These are phyloP conservation scores for Trichosanthes truncata DNA, from an alignment of 306 rosid species.

Conservation along the genomic window DNA sequence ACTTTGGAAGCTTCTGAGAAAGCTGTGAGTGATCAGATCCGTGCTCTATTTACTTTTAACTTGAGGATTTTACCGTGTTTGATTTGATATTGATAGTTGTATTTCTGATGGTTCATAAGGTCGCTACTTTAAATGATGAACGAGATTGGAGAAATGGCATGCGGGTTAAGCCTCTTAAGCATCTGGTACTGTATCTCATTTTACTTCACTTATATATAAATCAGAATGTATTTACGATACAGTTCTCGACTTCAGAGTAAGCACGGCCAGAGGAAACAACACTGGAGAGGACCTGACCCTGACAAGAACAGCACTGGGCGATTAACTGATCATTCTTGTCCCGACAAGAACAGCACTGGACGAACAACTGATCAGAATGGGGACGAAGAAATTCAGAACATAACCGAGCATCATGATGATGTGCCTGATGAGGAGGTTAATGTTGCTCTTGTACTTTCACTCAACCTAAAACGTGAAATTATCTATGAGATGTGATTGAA, in stretches of 20 bases:
- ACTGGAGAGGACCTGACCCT: slow-evolving; percentile 47
- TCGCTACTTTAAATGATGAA: slow-evolving; percentile 59
- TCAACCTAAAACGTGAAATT: background rate
- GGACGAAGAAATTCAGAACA: slow-evolving; percentile 51
- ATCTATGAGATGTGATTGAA: background rate
- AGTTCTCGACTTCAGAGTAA: slow-evolving; percentile 38
- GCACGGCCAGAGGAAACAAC: slow-evolving; percentile 61
- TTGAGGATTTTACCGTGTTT: background rate
- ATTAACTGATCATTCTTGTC: slow-evolving; percentile 36
- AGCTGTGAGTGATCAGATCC: slow-evolving; percentile 57
- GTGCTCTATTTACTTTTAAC: background rate
- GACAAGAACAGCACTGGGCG: slow-evolving; percentile 49
- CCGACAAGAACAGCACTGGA: slow-evolving; percentile 44
- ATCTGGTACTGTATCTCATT: slow-evolving; percentile 27
- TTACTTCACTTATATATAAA: slow-evolving; percentile 4
- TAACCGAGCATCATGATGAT: slow-evolving; percentile 52
- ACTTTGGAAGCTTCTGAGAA: slow-evolving; percentile 82
- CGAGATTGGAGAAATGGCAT: slow-evolving; percentile 95
- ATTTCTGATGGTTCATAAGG: slow-evolving; percentile 32
- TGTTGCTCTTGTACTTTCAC: slow-evolving; percentile 1
- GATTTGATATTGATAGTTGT: background rate
- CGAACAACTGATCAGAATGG: slow-evolving; percentile 42
- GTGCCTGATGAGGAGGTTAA: slow-evolving; percentile 61
- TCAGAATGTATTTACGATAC: slow-evolving; percentile 12
- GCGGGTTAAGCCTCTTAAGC: slow-evolving; percentile 80